Evolutionary conservation across 2,329 filamentous ascomycete species (phyloP).

Genomic region (Colletotrichum sp.): DNA sequence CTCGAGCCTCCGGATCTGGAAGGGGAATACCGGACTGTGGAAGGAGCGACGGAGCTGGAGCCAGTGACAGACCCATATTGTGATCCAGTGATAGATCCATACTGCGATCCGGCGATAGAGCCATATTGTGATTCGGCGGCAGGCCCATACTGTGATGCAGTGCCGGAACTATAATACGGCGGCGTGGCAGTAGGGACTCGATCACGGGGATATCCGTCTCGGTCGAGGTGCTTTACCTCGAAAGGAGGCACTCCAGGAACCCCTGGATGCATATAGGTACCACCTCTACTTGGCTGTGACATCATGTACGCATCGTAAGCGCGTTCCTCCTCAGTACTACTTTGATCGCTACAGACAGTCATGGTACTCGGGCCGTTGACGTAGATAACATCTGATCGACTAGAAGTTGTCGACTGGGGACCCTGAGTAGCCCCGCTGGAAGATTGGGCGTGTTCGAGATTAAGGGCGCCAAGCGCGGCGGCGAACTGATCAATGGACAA

Average conservation of each 20-base stretch:
- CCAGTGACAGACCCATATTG: neutral
- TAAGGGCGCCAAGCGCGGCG: neutral
- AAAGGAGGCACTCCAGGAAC: neutral
- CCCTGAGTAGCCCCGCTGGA: neutral
- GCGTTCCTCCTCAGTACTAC: neutral
- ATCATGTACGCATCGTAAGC: neutral
- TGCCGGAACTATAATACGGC: neutral
- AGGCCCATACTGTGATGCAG: too few species aligned
- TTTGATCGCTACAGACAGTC: neutral
- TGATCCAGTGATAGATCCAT: neutral
- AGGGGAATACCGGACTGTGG: neutral
- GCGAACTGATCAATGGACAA: neutral
- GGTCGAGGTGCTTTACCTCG: neutral
- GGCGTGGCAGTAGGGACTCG: neutral
- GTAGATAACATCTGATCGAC: neutral
- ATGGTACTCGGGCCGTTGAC: neutral
- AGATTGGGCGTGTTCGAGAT: neutral
- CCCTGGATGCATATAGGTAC: neutral
- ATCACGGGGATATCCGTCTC: neutral
- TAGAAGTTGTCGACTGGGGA: neutral
- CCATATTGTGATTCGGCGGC: neutral
- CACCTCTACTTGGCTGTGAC: neutral
- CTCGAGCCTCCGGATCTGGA: neutral
- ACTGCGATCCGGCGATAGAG: accelerated
- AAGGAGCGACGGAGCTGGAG: neutral